These are phyloP conservation scores for Martensiomyces pterosporus DNA, from an alignment of 192 early-diverging fungal species.

Conservation along the genomic window DNA sequence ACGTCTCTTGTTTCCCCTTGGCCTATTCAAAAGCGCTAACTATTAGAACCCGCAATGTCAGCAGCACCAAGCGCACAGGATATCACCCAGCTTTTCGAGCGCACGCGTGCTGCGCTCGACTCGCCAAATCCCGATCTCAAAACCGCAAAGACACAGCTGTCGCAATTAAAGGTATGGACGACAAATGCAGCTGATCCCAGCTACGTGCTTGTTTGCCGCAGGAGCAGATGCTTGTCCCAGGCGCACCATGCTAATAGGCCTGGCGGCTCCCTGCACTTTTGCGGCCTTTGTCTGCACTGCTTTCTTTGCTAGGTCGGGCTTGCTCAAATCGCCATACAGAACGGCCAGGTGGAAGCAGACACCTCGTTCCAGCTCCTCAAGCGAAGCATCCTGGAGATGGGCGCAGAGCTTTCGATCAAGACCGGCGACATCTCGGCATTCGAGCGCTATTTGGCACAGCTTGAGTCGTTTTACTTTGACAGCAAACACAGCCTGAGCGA, in stretches of 20 bases:
- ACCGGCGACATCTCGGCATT: conserved; percentile 88
- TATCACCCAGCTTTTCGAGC: conserved; percentile 21
- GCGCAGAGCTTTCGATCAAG: conserved; percentile 82
- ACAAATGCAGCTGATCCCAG: too few species aligned
- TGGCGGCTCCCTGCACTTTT: neutral
- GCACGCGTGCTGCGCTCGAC: conserved; percentile 30
- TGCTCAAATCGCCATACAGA: conserved; percentile 32
- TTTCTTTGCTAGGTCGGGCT: conserved; percentile 25
- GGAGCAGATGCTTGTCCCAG: too few species aligned
- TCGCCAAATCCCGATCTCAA: conserved; percentile 38
- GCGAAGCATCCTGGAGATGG: conserved; percentile 73
- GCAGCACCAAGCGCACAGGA: conserved; percentile 10
- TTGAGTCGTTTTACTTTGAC: conserved; percentile 84
- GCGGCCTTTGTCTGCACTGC: too few species aligned
- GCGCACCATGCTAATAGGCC: neutral
- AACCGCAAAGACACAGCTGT: conserved; percentile 29
- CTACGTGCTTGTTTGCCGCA: too few species aligned
- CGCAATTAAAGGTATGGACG: conserved; percentile 45
- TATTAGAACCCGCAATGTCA: conserved; percentile 8
- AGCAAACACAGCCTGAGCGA: conserved; percentile 54
- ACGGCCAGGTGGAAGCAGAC: conserved; percentile 23
- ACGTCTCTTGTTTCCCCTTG: too few species aligned
- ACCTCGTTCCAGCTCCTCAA: conserved; percentile 29
- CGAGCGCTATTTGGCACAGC: conserved; percentile 91
- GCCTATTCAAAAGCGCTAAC: too few species aligned